Evolutionary conservation across 1,284 basidiomycete genomes (phyloP).

Genomic region (Quambalaria eucalypti): DNA sequence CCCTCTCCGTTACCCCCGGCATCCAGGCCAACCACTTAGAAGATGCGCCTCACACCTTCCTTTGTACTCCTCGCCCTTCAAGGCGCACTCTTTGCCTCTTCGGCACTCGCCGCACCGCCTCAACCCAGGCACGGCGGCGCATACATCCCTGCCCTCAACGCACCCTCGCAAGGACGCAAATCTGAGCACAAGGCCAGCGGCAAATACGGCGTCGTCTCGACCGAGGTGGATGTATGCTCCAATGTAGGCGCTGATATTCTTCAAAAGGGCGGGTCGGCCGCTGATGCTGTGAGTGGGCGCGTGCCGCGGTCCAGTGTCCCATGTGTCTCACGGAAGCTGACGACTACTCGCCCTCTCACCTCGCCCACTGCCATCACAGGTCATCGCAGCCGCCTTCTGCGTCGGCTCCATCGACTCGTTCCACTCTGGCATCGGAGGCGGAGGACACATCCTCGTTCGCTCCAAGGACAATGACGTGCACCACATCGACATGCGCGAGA

Average conservation of each 20-base stretch:
- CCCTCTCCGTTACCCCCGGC: no score
- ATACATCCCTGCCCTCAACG: constrained; percentile 13
- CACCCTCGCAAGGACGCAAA: constrained; percentile 28
- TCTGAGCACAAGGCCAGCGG: constrained; percentile 21
- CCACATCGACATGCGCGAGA: constrained; percentile 50
- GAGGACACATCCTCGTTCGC: constrained; percentile 37
- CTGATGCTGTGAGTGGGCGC: no score
- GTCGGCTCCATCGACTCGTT: constrained; percentile 48
- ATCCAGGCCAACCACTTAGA: no score
- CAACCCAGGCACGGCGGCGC: no score
- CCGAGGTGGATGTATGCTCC: constrained; percentile 48
- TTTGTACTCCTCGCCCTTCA: no score
- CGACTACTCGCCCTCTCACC: no score
- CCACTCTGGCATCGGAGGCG: constrained; percentile 49
- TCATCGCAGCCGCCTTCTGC: constrained; percentile 47
- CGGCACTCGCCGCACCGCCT: no score
- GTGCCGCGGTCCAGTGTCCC: constrained; percentile 19
- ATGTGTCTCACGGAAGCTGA: neutral
- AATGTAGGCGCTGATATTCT: constrained; percentile 48
- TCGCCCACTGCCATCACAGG: no score
- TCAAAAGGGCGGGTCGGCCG: constrained; percentile 47
- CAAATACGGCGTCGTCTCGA: constrained; percentile 32
- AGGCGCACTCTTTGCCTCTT: no score
- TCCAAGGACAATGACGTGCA: constrained; percentile 26
- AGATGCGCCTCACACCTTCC: no score